Base-by-base conservation (phyloP, 169 alveolate genomes). In the Plasmodium malariae region DNA sequence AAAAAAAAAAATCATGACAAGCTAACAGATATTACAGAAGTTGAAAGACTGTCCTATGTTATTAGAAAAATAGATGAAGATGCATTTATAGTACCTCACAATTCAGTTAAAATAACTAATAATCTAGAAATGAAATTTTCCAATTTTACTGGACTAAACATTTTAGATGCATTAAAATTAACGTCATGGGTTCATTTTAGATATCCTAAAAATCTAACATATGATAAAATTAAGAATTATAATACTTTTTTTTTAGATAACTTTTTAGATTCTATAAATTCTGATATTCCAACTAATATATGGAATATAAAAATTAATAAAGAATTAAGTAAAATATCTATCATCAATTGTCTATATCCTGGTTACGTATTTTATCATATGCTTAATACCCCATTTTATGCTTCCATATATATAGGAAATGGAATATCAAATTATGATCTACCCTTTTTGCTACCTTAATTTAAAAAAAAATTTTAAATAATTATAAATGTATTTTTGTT, bases 121-220 rank as follows among this genome's bases (percentile, higher is more conserved):
- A 76, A 76, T 11, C 28, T 76, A 63, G 89, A 76, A 62, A 45
- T 76, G 89, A 76, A 76, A 76, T 62, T 62, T 76, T 49, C 78
- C 67, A 57, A 60, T 51, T 76, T 76, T 63, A 62, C 30, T 11
- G 89, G 89, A 28, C 24, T 76, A 14, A 76, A 76, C 32, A 76
- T 76, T 48, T 30, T 76, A 30, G 89, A 76, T 28, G 89, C 89
- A 60, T 34, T 76, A 76, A 76, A 76, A 60, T 76, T 76, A 60
- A 76, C 89, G 28, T 76, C 89, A 55, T 76, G 89, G 89, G 89
- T 76, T 54, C 89, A 76, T 54, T 76, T 76, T 43, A 60, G 89
- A 60, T 76, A 76, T 55, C 89, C 89, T 62, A 76, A 76, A 62
- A 76, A 76, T 30, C 48, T 76, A 63, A 76, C 89, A 36, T 76